A percentile compares a stretch with the other conserved stretches of the same genome.
Evolutionary conservation across 352 stramenopile genomes (phyloP).

Genomic region (Globisporangium spinosum): DNA sequence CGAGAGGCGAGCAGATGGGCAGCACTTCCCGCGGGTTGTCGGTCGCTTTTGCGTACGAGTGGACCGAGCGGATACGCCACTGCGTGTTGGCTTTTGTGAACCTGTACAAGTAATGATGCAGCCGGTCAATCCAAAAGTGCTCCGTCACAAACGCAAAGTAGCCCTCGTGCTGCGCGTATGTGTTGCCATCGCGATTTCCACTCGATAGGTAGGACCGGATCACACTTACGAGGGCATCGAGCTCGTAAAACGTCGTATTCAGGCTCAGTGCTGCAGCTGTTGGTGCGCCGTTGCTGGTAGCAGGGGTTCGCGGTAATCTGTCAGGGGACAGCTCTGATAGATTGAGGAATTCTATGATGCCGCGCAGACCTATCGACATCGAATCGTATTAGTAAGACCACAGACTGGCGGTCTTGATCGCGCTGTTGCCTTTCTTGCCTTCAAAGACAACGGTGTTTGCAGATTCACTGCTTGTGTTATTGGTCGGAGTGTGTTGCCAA

Average conservation of each 20-base stretch:
- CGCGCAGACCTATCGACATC: conserved; percentile 27
- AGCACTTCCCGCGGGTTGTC: conserved; percentile 7
- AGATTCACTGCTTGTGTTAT: neutral
- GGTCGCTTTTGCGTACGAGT: conserved; percentile 14
- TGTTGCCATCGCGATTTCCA: neutral
- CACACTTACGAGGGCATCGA: conserved; percentile 28
- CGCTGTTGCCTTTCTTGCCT: conserved; percentile 16
- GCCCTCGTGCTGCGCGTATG: neutral
- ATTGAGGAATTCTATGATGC: conserved; percentile 24
- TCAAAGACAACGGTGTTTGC: conserved; percentile 4
- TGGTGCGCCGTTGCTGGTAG: conserved; percentile 10
- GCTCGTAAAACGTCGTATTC: conserved; percentile 29
- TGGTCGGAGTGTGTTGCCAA: conserved; percentile 1
- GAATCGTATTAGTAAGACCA: conserved; percentile 44
- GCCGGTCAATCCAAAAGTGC: conserved; percentile 31
- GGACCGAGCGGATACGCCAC: conserved; percentile 20
- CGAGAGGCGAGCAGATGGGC: conserved; percentile 15
- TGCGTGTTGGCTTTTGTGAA: conserved; percentile 17
- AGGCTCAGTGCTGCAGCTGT: conserved; percentile 16
- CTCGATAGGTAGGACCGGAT: conserved; percentile 11
- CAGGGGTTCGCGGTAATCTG: conserved; percentile 11
- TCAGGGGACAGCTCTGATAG: conserved; percentile 11
- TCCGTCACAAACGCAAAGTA: conserved; percentile 18
- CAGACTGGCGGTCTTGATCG: conserved; percentile 14
- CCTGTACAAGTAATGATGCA: conserved; percentile 27